A percentile compares a stretch with the other conserved stretches of the same genome.
Evolutionary conservation across 371 early-diverging fungal species (phyloP).

Genomic region (Chytridium lagenaria): DNA sequence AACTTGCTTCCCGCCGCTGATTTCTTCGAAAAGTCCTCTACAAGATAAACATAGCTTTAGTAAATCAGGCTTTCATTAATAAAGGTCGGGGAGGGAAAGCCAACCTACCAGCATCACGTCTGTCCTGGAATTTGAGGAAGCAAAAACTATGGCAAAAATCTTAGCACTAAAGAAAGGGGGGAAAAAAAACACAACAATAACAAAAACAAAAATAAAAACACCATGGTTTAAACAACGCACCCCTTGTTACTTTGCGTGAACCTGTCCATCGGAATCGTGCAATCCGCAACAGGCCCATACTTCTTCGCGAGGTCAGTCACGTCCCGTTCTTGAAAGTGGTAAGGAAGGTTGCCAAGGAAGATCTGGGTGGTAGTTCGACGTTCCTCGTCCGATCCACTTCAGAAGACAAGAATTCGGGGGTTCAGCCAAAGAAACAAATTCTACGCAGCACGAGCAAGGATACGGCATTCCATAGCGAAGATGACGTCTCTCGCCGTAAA

Average conservation of each 20-base stretch:
- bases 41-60: no score
- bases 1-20: conserved; percentile 45
- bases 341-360: conserved; percentile 84
- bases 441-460: not conserved
- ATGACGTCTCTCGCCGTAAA: no score
- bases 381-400: conserved; percentile 72
- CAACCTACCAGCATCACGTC: conserved; percentile 71
- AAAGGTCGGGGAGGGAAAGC: not conserved
- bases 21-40: conserved; percentile 56
- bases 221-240: conserved; percentile 51
- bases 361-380: conserved; percentile 68
- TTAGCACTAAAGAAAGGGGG: not conserved
- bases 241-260: conserved; percentile 80
- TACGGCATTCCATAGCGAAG: no score
- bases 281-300: conserved; percentile 69
- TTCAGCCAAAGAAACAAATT: not conserved
- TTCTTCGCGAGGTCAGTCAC: conserved; percentile 74
- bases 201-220: not conserved
- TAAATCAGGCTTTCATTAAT: no score
- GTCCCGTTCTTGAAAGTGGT: conserved; percentile 72
- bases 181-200: not conserved
- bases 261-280: conserved; percentile 75
- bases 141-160: conserved; percentile 63
- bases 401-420: no score
- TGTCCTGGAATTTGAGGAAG: conserved; percentile 78